Conservation (phyloP, 1,139 yeast species). For the Saccharomyces hybrid region DNA sequence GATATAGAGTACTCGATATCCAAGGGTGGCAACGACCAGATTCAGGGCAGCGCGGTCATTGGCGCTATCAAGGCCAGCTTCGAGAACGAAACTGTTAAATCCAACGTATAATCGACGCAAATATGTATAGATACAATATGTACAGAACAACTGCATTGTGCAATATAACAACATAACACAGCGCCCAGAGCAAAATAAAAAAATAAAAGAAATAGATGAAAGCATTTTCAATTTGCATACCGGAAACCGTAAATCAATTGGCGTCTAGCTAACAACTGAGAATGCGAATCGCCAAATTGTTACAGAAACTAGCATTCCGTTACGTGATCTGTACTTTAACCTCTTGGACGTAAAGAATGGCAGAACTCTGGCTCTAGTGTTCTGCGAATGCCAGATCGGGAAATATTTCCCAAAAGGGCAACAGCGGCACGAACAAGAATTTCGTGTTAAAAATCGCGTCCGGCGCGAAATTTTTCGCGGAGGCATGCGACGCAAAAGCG, state of each 20-base stretch:
- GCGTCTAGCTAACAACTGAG: neutral
- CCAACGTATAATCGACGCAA: neutral
- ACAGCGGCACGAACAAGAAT: neutral
- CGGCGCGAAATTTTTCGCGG: neutral
- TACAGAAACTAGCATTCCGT: neutral
- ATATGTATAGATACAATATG: slow-evolving; percentile 6
- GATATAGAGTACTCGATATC: slow-evolving; percentile 89
- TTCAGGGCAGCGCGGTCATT: slow-evolving; percentile 84
- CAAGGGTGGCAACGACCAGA: slow-evolving; percentile 84
- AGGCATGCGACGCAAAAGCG: neutral
- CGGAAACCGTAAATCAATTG: neutral
- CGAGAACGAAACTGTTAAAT: slow-evolving; percentile 26
- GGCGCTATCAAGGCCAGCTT: slow-evolving; percentile 63
- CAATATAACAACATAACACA: neutral
- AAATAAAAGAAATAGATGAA: neutral
- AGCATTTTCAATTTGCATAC: neutral
- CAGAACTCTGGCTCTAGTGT: neutral
- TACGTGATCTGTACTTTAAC: neutral
- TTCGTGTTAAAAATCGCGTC: neutral
- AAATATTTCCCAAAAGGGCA: neutral
- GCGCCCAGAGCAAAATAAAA: neutral
- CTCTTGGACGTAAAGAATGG: neutral
- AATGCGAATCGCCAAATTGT: neutral
- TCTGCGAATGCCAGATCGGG: neutral
- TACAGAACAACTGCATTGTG: slow-evolving; percentile 1